Evolutionary conservation across 257 asterid genomes (phyloP).

Genomic region (Anisodus tanguticus): DNA sequence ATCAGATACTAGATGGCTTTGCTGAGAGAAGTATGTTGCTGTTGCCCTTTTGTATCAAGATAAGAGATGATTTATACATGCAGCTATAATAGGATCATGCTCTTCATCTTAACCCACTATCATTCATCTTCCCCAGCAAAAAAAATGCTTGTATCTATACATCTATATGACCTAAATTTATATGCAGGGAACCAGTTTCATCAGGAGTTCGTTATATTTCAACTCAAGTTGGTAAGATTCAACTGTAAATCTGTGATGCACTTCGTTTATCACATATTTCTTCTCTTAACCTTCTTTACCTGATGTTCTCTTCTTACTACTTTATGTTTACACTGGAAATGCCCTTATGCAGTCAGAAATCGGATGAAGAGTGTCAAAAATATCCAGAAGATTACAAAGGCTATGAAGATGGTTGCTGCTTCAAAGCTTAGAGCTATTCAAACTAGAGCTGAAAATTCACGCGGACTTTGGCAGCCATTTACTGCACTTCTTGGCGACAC

Average conservation of each 20-base stretch:
- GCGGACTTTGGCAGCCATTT: slow-evolving; percentile 98
- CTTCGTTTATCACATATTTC: neutral
- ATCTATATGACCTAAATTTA: neutral
- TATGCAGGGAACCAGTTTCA: slow-evolving; percentile 64
- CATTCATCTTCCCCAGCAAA: neutral
- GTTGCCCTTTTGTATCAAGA: neutral
- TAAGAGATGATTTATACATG: neutral
- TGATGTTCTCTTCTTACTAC: neutral
- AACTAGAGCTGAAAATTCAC: slow-evolving; percentile 78
- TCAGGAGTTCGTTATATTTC: slow-evolving; percentile 76
- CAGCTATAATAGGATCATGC: neutral
- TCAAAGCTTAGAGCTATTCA: slow-evolving; percentile 95
- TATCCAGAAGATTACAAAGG: slow-evolving; percentile 96
- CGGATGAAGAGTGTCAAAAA: slow-evolving; percentile 94
- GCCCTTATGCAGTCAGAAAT: slow-evolving; percentile 65
- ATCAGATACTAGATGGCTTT: neutral
- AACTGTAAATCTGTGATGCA: slow-evolving; percentile 13
- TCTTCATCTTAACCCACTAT: neutral
- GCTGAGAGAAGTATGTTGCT: neutral
- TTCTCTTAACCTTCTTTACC: slow-evolving; percentile 4
- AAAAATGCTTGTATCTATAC: neutral
- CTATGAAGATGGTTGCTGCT: slow-evolving; percentile 99
- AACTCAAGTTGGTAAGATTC: slow-evolving; percentile 75
- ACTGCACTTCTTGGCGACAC: slow-evolving; percentile 94
- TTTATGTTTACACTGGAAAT: slow-evolving; percentile 22